Conservation (phyloP, 345 rosid genomes). For the Hibiscus mutabilis region DNA sequence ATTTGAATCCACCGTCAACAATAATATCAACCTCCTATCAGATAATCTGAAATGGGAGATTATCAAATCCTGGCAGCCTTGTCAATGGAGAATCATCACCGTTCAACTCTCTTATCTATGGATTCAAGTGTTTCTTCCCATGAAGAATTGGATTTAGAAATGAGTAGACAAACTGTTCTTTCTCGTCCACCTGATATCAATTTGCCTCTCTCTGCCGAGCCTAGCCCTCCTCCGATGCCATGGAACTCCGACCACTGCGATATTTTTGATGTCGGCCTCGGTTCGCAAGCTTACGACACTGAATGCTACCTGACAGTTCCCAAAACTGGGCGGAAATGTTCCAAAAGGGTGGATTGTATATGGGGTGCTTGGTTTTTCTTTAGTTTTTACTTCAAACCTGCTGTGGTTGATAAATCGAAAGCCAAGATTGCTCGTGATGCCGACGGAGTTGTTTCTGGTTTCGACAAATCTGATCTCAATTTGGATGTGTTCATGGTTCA, state of each 20-base stretch:
- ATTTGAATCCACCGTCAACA: constrained; percentile 30
- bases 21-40: constrained; percentile 11
- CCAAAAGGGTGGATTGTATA: constrained; percentile 52
- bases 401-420: background rate
- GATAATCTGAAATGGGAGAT: background rate
- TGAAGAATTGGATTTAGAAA: constrained; percentile 80
- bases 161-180: constrained; percentile 68
- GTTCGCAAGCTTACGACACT: constrained; percentile 67
- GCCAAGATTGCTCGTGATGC: background rate
- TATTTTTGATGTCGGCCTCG: constrained; percentile 70
- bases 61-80: constrained; percentile 28
- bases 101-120: constrained; percentile 88
- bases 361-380: constrained; percentile 4
- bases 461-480: background rate
- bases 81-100: constrained; percentile 89
- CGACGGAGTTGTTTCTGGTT: background rate
- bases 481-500: background rate
- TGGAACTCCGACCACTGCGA: constrained; percentile 61
- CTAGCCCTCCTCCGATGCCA: constrained; percentile 70
- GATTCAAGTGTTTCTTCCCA: constrained; percentile 85
- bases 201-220: constrained; percentile 76
- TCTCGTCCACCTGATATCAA: constrained; percentile 34
- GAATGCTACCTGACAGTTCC: constrained; percentile 57
- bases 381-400: background rate
- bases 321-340: constrained; percentile 30